Evolutionary conservation across 2,329 filamentous ascomycete genomes (phyloP).

Genomic region (Cordyceps fumosorosea): DNA sequence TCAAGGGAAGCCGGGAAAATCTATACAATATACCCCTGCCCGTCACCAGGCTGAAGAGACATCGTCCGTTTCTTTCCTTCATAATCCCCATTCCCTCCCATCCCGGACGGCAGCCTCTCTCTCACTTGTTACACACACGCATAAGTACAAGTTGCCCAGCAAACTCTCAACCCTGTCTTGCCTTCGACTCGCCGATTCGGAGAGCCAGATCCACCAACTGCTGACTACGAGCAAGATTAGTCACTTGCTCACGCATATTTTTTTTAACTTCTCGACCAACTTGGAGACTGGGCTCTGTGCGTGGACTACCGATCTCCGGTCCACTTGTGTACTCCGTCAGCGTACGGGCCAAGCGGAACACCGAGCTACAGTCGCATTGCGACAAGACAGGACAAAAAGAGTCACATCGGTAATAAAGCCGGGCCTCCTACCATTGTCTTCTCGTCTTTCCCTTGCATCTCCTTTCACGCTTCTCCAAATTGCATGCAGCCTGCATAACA

Average conservation of each 20-base stretch:
- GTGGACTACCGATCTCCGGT: conserved; percentile 9
- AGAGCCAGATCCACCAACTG: conserved; percentile 11
- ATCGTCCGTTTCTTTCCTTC: neutral
- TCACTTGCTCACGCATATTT: conserved; percentile 8
- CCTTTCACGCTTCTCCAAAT: neutral
- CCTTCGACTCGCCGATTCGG: conserved; percentile 11
- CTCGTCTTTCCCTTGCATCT: neutral
- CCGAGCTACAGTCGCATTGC: conserved; percentile 11
- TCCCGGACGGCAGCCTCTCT: neutral
- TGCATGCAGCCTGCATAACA: neutral
- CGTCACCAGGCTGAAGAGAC: neutral
- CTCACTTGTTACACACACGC: neutral
- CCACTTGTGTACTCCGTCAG: conserved; percentile 4
- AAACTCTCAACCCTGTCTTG: neutral
- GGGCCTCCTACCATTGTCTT: neutral
- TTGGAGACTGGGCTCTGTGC: conserved; percentile 6
- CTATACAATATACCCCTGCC: conserved; percentile 8
- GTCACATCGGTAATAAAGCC: conserved; percentile 11
- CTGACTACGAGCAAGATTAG: conserved; percentile 10
- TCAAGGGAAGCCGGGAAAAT: conserved; percentile 5
- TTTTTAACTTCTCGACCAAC: conserved; percentile 7
- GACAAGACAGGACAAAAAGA: conserved; percentile 1
- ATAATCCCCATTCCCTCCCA: neutral
- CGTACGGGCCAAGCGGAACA: conserved; percentile 9
- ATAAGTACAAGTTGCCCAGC: neutral